Conservation (phyloP, 208 protist genomes). For the Trichomonas vaginalis region DNA sequence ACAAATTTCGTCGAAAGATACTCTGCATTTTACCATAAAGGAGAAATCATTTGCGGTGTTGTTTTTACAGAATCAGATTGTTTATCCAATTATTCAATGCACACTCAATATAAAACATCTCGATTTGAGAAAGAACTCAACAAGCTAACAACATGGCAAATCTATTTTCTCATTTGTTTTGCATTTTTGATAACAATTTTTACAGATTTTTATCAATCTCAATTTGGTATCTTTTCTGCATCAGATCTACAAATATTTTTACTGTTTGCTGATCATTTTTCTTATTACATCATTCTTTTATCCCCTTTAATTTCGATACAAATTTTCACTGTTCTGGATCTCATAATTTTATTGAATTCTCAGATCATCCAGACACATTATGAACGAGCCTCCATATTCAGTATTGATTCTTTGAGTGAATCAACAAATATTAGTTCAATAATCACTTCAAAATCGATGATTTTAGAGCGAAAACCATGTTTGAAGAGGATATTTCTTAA, state of each 20-base stretch:
- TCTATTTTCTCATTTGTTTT: background rate
- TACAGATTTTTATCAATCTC: background rate
- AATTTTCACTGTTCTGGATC: background rate
- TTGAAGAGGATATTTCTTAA: background rate
- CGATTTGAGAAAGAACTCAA: background rate
- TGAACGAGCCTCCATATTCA: background rate
- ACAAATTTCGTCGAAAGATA: background rate
- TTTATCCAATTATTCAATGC: background rate
- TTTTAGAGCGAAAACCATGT: background rate
- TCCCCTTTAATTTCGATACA: background rate
- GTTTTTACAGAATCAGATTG: background rate
- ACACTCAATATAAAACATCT: too few species aligned
- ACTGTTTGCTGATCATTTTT: background rate
- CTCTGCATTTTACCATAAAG: background rate
- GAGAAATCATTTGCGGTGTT: background rate
- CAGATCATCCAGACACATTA: background rate
- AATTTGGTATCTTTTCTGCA: too few species aligned
- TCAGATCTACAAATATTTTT: too few species aligned
- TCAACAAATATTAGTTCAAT: background rate
- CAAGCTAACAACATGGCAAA: too few species aligned
- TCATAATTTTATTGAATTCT: background rate
- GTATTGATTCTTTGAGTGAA: background rate
- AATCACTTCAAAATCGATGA: background rate
- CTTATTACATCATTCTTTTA: background rate
- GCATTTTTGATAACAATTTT: background rate